Percentiles rank a stretch among this genome's conserved stretches.
phyloP scores from a whole-genome alignment of 352 stramenopile species.

The Pythium myriotylum region DNA sequence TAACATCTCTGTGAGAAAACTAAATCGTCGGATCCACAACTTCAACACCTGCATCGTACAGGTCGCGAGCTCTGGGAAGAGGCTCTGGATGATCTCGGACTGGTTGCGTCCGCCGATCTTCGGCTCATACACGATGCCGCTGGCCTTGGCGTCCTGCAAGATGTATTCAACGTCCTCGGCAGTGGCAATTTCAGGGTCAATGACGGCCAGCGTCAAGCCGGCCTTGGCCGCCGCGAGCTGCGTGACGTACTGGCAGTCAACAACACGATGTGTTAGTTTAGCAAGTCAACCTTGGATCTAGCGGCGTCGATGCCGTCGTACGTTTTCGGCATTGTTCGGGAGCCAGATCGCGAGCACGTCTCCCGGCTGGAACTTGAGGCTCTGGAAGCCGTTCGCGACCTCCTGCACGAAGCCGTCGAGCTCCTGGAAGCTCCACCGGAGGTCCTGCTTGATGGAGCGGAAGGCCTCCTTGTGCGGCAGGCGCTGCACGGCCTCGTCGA shows the following conservation, averaged over 20 bases:
- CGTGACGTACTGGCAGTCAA: conserved; percentile 58
- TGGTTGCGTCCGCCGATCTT: conserved; percentile 81
- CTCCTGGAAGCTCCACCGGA: conserved; percentile 87
- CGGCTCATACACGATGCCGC: conserved; percentile 80
- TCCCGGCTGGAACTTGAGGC: conserved; percentile 67
- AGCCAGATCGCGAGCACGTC: conserved; percentile 87
- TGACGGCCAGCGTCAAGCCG: conserved; percentile 80
- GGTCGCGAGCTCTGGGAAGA: conserved; percentile 79
- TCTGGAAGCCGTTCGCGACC: conserved; percentile 74
- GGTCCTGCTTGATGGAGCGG: conserved; percentile 80
- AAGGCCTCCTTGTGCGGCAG: conserved; percentile 88
- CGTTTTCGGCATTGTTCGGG: conserved; percentile 81
- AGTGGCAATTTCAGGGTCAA: conserved; percentile 73
- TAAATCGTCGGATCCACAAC: too few relatives aligned
- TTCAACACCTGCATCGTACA: conserved; percentile 39
- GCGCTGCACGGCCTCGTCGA: conserved; percentile 76
- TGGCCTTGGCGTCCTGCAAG: conserved; percentile 80
- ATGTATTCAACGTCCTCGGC: conserved; percentile 82
- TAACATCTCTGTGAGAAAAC: background rate
- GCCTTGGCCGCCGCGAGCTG: conserved; percentile 85
- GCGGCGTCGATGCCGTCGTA: conserved; percentile 29
- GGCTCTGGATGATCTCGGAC: conserved; percentile 62
- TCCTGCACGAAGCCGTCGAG: conserved; percentile 76
- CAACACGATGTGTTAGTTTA: background rate
- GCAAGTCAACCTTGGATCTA: too few relatives aligned